Conservation (phyloP, 106 monocot genomes). For the Phalaenopsis aphrodite region DNA sequence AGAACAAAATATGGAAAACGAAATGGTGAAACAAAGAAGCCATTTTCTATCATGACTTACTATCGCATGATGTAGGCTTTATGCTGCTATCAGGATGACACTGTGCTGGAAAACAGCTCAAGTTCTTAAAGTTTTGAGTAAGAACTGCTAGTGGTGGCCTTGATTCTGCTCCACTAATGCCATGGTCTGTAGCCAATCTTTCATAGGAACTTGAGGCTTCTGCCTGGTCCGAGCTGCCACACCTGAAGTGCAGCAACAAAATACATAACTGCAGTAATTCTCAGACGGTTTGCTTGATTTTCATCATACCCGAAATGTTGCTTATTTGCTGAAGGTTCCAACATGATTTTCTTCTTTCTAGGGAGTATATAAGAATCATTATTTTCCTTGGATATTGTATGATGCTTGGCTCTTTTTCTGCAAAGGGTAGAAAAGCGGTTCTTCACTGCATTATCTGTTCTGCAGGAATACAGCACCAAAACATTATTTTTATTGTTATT, state of each 20-base stretch:
- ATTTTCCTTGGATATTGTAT: slow-evolving; percentile 55
- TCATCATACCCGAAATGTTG: slow-evolving; percentile 43
- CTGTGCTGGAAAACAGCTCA: slow-evolving; percentile 4
- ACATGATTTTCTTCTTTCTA: slow-evolving; percentile 19
- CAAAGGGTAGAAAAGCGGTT: slow-evolving; percentile 86
- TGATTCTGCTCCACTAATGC: not conserved
- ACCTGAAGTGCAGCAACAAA: slow-evolving; percentile 22
- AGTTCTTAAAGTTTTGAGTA: slow-evolving; percentile 27
- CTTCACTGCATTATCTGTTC: slow-evolving; percentile 96
- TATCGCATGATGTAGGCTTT: slow-evolving; percentile 9
- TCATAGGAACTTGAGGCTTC: slow-evolving; percentile 20
- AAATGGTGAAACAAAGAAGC: not conserved
- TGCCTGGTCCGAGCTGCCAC: slow-evolving; percentile 9
- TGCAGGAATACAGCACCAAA: slow-evolving; percentile 18
- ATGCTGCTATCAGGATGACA: slow-evolving; percentile 3
- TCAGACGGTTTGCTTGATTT: not conserved
- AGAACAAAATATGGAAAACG: not conserved
- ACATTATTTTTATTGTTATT: not conserved
- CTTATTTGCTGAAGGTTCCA: slow-evolving; percentile 32
- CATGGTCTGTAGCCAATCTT: slow-evolving; percentile 2
- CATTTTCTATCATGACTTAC: slow-evolving; percentile 12
- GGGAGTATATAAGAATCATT: slow-evolving; percentile 9
- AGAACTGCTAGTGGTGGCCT: slow-evolving; percentile 48
- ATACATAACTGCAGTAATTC: not conserved
- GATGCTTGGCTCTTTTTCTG: slow-evolving; percentile 77